A percentile compares a stretch with the other conserved stretches of the same genome.
phyloP scores from a whole-genome alignment of 1,139 yeast species.

The Candida mesenterica region DNA sequence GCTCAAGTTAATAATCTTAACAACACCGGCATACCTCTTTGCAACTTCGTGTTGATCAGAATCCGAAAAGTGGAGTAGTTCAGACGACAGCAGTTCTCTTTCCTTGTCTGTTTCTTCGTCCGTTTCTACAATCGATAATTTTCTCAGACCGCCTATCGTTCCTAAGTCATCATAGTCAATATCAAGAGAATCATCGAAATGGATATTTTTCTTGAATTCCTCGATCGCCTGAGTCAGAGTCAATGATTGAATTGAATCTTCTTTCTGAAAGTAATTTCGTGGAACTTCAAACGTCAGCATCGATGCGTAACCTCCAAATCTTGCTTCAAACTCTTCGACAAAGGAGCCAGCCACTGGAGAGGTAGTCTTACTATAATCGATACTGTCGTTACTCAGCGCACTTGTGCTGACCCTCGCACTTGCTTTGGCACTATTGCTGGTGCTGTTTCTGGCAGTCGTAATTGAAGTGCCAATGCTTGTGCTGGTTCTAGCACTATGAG shows the following conservation, averaged over 20 bases:
- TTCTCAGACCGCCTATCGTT: not conserved
- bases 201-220: constrained; percentile 32
- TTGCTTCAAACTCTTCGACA: not conserved
- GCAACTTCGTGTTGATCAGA: constrained; percentile 5
- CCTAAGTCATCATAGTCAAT: not conserved
- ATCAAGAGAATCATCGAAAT: constrained; percentile 7
- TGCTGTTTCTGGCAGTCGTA: not conserved
- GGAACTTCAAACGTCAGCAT: constrained; percentile 17
- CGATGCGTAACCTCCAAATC: constrained; percentile 2
- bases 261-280: constrained; percentile 13
- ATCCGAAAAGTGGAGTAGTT: not conserved
- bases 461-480: not conserved
- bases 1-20: constrained; percentile 3
- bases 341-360: not conserved
- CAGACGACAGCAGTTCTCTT: not conserved
- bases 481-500: not conserved
- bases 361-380: not conserved
- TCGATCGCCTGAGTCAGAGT: constrained; percentile 31
- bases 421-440: not conserved
- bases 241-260: constrained; percentile 27
- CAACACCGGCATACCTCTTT: constrained; percentile 2
- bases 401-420: not conserved
- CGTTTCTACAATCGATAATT: too few species aligned
- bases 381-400: constrained; percentile 1
- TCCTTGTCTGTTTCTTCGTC: not conserved